phyloP scores from a whole-genome alignment of 352 stramenopile genomes.

The Pythium monospermum region DNA sequence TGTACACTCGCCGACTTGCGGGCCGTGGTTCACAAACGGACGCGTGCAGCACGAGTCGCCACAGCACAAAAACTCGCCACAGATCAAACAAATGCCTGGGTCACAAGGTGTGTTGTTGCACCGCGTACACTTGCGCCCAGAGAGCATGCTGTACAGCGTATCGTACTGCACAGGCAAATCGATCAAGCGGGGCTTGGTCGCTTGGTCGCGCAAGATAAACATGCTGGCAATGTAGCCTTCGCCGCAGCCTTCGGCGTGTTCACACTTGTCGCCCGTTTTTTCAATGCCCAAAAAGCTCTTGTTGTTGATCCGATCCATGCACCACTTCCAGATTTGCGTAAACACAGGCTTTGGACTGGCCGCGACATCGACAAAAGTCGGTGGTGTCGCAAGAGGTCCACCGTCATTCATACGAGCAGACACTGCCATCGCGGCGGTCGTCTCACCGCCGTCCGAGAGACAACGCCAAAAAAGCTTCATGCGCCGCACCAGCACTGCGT shows the following conservation, averaged over 20 bases:
- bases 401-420: background rate
- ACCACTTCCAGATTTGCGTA: conserved; percentile 81
- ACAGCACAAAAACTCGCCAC: conserved; percentile 79
- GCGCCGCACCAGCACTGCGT: conserved; percentile 64
- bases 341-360: conserved; percentile 50
- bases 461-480: conserved; percentile 87
- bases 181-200: conserved; percentile 58
- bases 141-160: conserved; percentile 76
- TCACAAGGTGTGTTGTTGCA: conserved; percentile 68
- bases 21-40: conserved; percentile 67
- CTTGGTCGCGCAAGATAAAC: conserved; percentile 78
- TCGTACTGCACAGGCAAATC: conserved; percentile 82
- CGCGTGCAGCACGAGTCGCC: conserved; percentile 81
- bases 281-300: conserved; percentile 64
- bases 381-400: no score
- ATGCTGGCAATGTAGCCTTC: conserved; percentile 86
- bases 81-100: conserved; percentile 78
- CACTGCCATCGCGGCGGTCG: background rate
- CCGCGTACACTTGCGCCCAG: conserved; percentile 57
- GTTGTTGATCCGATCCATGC: conserved; percentile 76
- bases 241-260: conserved; percentile 81
- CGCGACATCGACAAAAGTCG: conserved; percentile 51
- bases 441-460: conserved; percentile 25
- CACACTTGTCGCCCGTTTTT: conserved; percentile 74
- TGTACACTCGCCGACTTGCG: conserved; percentile 79